Base-by-base conservation (phyloP, 768 basidiomycete species). In the Rhodosporidiobolus odoratus region DNA sequence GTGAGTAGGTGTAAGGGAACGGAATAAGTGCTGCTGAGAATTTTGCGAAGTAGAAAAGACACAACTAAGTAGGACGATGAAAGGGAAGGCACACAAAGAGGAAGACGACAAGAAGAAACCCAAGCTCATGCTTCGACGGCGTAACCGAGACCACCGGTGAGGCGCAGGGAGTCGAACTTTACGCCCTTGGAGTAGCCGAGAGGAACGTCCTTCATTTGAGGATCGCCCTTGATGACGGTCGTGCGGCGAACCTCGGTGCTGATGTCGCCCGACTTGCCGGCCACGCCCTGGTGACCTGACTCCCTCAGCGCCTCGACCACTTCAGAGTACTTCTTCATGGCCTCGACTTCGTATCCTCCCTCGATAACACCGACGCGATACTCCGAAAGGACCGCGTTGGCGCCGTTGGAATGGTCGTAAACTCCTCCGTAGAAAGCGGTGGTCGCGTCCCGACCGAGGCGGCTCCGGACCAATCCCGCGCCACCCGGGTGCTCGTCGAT, bases 401-500 rank as follows among this genome's bases (percentile, higher is more conserved):
- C 90, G 10, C 89, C 90, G 78, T 90, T 89, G 13, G 88, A 89
- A 77, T 92, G 90, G 35, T 86, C 84, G 78, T 91, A 56, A 21
- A 56, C 35, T 19, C 91, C 91, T 7, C 92, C 92, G 78, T 88
- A 90, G 82, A 94, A 94, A 3, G 89, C 84, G 1, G 88, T 84
- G 0, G 91, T 92, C 78, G 43, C 66, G 45, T 65, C 91, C 76
- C 86, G 88, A n/a, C 91, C 92, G 23, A 87, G 83, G 69, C 82
- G 86, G 35, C 80, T 80, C 62, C 81, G 79, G 75, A 96, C 80
- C 61, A 89, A 76, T 47, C 81, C 77, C 48, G 81, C 81, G 23
- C 92, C 92, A 32, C 92, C 92, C 0, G 92, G 92, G 80, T 92
- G 90, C 62, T 86, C 83, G 60, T 88, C 86, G 41, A 87, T 71